Evolutionary conservation across 306 rosid species (phyloP), one percentile per base, ranked within the genome.

Genomic region (Cucumis sativus): DNA sequence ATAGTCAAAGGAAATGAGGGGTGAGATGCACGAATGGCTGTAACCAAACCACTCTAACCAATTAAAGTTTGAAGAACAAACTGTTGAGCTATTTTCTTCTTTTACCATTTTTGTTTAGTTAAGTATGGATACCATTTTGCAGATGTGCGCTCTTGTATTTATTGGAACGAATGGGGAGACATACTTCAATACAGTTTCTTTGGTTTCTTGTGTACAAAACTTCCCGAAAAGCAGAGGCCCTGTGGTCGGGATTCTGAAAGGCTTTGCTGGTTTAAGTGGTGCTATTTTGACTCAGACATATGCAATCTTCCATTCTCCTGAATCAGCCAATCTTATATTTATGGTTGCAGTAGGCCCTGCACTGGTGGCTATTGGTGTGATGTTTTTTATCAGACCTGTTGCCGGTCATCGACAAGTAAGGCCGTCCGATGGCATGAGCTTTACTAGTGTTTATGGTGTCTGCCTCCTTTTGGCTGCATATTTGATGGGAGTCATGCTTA

Each of bases 161-260:
- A 82, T 95, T 63, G 98, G 97, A 81, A 92, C 98, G 59, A 95
- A 95, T 73, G 97, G 98, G 20, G 97, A 92, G 86, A 92, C 97
- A 68, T 95, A 90, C 93, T 95, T 92, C 89, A 95, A 95, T 83
- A 95, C 97, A 41, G 97, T 84, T 83, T 81, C 97, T 76, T 84
- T 95, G 9, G 97, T 95, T 59, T 87, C 99, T 70, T 88, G 97
- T 62, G 93, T 95, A 57, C 97, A 95, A 87, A 95, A 92, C 83
- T 95, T 95, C 79, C 99, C 99, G 18, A 91, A 92, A 85, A 95
- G 93, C 77, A 84, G 97, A 49, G 99, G 99, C 40, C 97, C 96
- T 0, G 86, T 95, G 49, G 99, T 95, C 6, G 99, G 99, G 79
- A 92, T 95, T 69, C 84, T 95, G 7, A 95, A 95, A 84, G 99